These are phyloP conservation scores for Phlegmacium glaucopus DNA, from an alignment of 768 basidiomycete genomes.

Conservation along the genomic window DNA sequence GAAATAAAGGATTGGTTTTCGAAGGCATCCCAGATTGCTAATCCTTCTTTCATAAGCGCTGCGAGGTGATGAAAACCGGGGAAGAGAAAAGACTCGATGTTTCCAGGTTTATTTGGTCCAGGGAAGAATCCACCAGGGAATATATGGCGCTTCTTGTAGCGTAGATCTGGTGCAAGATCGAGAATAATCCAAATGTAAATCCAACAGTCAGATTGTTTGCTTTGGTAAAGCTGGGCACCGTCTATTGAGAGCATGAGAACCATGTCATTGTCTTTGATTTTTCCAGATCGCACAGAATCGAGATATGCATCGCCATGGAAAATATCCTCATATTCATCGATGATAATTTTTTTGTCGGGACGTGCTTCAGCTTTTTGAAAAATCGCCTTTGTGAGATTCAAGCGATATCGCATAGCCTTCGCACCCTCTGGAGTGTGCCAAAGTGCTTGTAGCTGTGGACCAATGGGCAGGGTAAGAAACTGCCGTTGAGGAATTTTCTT, in stretches of 20 bases:
- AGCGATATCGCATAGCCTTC: conserved; percentile 3
- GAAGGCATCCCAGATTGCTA: conserved; percentile 28
- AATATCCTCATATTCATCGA: conserved; percentile 18
- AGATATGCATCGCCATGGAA: conserved; percentile 25
- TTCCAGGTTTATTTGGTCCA: conserved; percentile 34
- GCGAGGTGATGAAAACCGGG: conserved; percentile 30
- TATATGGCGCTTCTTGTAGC: conserved; percentile 30
- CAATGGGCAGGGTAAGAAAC: conserved; percentile 20
- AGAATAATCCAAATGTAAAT: conserved; percentile 36
- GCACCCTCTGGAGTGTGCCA: conserved; percentile 10
- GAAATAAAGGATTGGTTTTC: conserved; percentile 10
- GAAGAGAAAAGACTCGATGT: conserved; percentile 31
- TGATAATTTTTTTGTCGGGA: background rate
- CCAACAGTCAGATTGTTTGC: conserved; percentile 31
- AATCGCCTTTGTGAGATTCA: conserved; percentile 1
- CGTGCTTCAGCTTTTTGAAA: background rate
- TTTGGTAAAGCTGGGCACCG: conserved; percentile 23
- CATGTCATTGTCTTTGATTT: conserved; percentile 12
- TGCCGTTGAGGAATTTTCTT: conserved; percentile 4
- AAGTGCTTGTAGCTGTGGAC: conserved; percentile 20
- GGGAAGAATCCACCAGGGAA: conserved; percentile 32
- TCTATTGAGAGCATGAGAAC: conserved; percentile 27
- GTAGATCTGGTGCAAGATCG: conserved; percentile 21
- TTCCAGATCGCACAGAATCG: conserved; percentile 2
- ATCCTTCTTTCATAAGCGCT: conserved; percentile 16